These are phyloP conservation scores for Vicia villosa DNA, from an alignment of 306 rosid genomes.

Conservation along the genomic window DNA sequence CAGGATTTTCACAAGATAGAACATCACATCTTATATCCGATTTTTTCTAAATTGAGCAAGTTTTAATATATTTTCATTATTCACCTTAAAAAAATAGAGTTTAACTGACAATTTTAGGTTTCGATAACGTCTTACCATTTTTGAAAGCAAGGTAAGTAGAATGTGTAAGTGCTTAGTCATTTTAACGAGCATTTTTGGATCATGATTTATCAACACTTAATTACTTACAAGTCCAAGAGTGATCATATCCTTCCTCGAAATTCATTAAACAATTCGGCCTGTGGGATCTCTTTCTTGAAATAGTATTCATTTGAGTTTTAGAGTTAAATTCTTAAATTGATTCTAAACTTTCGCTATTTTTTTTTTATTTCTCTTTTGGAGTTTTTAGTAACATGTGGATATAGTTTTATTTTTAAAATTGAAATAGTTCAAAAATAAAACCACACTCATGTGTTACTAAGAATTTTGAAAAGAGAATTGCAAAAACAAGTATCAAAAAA, in stretches of 20 bases:
- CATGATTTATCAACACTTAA: constrained; percentile 34
- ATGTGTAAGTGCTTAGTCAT: constrained; percentile 25
- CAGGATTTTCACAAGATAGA: constrained; percentile 33
- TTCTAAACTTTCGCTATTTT: constrained; percentile 29
- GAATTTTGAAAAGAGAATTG: too few relatives aligned
- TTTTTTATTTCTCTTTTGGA: constrained; percentile 33
- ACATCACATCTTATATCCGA: constrained; percentile 9
- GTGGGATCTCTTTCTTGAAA: constrained; percentile 62
- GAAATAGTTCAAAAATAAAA: too few relatives aligned
- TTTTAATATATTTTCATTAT: background rate
- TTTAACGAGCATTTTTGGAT: constrained; percentile 37
- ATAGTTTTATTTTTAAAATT: too few relatives aligned
- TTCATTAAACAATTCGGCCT: constrained; percentile 75
- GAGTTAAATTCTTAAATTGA: constrained; percentile 35
- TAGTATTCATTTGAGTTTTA: constrained; percentile 40
- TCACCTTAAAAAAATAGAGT: too few relatives aligned
- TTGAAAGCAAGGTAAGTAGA: background rate
- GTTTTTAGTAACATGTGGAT: too few relatives aligned
- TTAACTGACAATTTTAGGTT: constrained; percentile 30
- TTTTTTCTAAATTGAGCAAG: background rate
- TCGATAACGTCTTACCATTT: constrained; percentile 33
- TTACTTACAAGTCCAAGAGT: constrained; percentile 45
- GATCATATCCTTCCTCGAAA: constrained; percentile 76
- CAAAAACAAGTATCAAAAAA: constrained; percentile 33
- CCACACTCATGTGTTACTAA: too few relatives aligned